Base-by-base conservation (phyloP, 2,329 filamentous ascomycete genomes). In the Monilinia fructicola region DNA sequence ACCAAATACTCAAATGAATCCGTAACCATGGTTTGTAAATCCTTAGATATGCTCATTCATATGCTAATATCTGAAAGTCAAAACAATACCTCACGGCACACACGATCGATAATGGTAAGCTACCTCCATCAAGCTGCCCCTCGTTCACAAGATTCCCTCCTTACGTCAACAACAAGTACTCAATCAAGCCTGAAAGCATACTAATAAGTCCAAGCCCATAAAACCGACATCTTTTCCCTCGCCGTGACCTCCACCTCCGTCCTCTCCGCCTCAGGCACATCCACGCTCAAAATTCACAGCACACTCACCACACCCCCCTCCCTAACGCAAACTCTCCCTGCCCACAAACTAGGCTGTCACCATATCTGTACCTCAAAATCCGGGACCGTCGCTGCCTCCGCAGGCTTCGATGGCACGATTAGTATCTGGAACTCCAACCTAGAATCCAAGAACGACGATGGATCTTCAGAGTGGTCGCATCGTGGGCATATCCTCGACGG, bases 1-100 rank as follows among this genome's bases (percentile, higher is more conserved):
- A 56, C 31, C 67, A 69, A 53, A 58, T 26, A 48, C 58, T 52
- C 31, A 67, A 59, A 70, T 70, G 68, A 63, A 44, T 60, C 66
- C 60, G 72, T 73, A 68, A 75, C 68, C 68, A 77, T 77, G 75
- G 75, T 74, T 73, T 63, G 42, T 60, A 3, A 50, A 12, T 26
- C 23, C 58, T 35, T 16, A 68, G 66, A 42, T 59, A 16, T 44
- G 21, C 55, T 31, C 65, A 56, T 65, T 16, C 40, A 55, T 31
- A 35, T 16, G 58, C 70, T 74, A 70, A 75, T 31, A 40, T 11
- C 54, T n/a, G 67, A 1, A 68, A 97, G 95, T 99, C 95, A 66
- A 98, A 98, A 82, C 95, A 98, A 89, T 99, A 97, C 78, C 86
- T 99, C 70, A 96, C 94, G 75, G 90, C 90, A 72, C 92, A 97